Evolutionary conservation across 306 rosid species (phyloP), one percentile per base, ranked within the genome.

Genomic region (Begonia fuchsioides): DNA sequence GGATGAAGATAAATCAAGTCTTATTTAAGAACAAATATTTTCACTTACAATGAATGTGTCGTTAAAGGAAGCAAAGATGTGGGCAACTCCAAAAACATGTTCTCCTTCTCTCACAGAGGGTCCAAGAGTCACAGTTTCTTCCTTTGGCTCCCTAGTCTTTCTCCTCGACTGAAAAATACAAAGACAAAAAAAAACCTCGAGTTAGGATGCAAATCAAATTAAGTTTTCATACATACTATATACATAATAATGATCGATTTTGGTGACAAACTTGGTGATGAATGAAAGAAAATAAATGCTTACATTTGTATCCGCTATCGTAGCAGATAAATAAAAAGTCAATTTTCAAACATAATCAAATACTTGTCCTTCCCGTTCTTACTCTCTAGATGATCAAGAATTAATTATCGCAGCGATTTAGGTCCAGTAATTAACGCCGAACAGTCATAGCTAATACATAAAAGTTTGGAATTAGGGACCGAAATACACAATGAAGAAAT

Each of bases 81-180:
- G 93, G 17, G 96, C 93, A 0, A 86, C 96, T 0, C 96, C 93
- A 17, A 86, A 81, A 38, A 74, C 88, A 40, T 81, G 79, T 56
- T 86, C 96, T 8, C 96, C 96, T 1, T 86, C 96, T 50, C 74
- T 86, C 1, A 86, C 93, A 10, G 83, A 69, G 11, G 96, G 96
- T 43, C 96, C 96, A 5, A 86, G 66, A 6, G 96, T 86, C 14
- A 86, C 88, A n/a, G 53, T 86, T 11, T 86, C 96, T 38, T 86
- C 96, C 70, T 86, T 86, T 13, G 96, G 96, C 69, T 86, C 96
- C 50, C 96, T 78, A 54, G 58, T 73, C 83, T 70, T 86, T 71
- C 76, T 83, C 77, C 58, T 78, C 38, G 79, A 79, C 76, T 75
- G 14, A 3, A 53, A 5, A 15, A 56, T 10, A 48, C 39, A 16